phyloP scores from a whole-genome alignment of 305 asterid species.

The Fraxinus velutina region DNA sequence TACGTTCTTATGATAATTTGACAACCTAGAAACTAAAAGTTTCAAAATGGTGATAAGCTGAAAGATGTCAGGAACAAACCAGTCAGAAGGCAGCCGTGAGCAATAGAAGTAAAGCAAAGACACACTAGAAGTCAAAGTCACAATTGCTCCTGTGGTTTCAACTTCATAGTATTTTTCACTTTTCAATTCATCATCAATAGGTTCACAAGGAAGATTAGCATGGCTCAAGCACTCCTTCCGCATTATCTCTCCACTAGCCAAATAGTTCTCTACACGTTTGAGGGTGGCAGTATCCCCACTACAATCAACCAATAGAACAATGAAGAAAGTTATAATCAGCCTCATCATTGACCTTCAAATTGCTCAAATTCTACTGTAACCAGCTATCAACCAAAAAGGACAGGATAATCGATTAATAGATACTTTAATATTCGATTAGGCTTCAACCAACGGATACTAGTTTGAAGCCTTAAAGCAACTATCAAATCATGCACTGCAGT shows the following conservation, averaged over 20 bases:
- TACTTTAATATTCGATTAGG: not conserved
- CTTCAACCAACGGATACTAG: not conserved
- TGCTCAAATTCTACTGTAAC: not conserved
- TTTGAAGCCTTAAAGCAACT: not conserved
- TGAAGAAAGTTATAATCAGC: not conserved
- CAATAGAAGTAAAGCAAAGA: slow-evolving; percentile 62
- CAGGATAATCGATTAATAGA: not conserved
- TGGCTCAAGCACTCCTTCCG: slow-evolving; percentile 63
- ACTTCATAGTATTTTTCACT: slow-evolving; percentile 56
- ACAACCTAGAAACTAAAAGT: slow-evolving; percentile 2
- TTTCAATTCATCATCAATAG: slow-evolving; percentile 34
- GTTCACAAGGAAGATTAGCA: slow-evolving; percentile 59
- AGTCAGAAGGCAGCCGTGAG: slow-evolving; percentile 80
- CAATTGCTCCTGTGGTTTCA: slow-evolving; percentile 57
- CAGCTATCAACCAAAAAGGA: not conserved
- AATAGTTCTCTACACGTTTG: slow-evolving; percentile 44
- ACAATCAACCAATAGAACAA: slow-evolving; percentile 18
- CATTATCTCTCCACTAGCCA: slow-evolving; percentile 66
- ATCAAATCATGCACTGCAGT: not conserved
- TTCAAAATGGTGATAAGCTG: not conserved
- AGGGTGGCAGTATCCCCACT: slow-evolving; percentile 55
- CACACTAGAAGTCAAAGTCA: slow-evolving; percentile 67
- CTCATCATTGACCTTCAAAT: not conserved
- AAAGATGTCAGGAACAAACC: slow-evolving; percentile 39
- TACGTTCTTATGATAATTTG: not conserved